Base-by-base conservation (phyloP, 2,329 filamentous ascomycete genomes). In the Apiospora koreana region DNA sequence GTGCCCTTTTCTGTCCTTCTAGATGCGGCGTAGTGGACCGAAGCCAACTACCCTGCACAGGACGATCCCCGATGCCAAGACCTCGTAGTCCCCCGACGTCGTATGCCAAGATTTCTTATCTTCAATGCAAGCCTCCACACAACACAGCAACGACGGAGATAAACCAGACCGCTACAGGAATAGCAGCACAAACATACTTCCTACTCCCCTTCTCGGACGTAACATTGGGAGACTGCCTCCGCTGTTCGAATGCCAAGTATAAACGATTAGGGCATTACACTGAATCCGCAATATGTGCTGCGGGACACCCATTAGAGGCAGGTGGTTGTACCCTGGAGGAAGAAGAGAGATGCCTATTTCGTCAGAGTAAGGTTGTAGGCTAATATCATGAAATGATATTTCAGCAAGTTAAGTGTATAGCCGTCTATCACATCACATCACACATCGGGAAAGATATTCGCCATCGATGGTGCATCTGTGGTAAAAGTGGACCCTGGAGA, bases 1-100 rank as follows among this genome's bases (percentile, higher is more conserved):
- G 64, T 48, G 16, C 25, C 31, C 62, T 66, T 38, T 65, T 21
- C 28, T 54, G 65, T 50, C 70, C 66, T 71, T 54, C 69, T 67
- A 10, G 62, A 70, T 68, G 28, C 58, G 50, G 67, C 50, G 23
- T 41, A 64, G 67, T 43, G 62, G 35, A 14, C 18, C 28, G 38
- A 66, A 43, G 38, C 48, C 41, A 71, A 46, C 70, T 71, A 42
- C 70, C 70, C 64, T 68, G 43, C 62, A 58, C 21, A 65, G 65
- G 35, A 43, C 41, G 38, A 69, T 46, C 16, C 54, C 70, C 62
- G 38, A 62, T n/a, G 67, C 67, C 64, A 65, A 71, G 64, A 42
- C 14, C 21, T 23, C 38, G 31, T 66, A 41, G 64, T 35, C n/a
- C 38, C 18, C 64, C 42, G 38, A 18, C 7, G 64, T 66, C 12